Base-by-base conservation (phyloP, 2,329 filamentous ascomycete genomes). In the Colletotrichum destructivum region DNA sequence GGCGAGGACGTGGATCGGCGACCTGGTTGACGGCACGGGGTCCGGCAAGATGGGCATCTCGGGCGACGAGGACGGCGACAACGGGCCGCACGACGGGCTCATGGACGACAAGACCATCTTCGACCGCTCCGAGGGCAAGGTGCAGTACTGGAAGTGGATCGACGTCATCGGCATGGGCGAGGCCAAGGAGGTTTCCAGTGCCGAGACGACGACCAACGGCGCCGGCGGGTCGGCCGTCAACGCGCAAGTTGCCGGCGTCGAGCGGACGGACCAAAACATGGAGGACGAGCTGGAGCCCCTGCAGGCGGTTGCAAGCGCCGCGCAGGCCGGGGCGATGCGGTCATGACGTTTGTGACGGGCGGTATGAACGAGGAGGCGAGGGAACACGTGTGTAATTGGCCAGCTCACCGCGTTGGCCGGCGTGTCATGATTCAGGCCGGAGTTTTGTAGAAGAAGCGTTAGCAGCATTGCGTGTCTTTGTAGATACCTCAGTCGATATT, bases 141-240 rank as follows among this genome's bases (percentile, higher is more conserved):
- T 90, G 9, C 82, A 84, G 3, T 80, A 82, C 65, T 90, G 88
- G 88, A 78, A 80, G 52, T 88, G 84, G 84, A 84, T 90, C 71
- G 85, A 89, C 61, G 81, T 86, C 23, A 82, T 88, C 3, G 88
- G 87, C 9, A 80, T 89, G 73, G 88, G 84, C 35, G 75, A 74
- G 12, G 73, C 78, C 11, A 76, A 66, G 7, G 65, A 74, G 65
- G 26, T 31, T 21, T 40, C 67, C 40, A 26, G 16, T 2, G 18
- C 47, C 9, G 44, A 26, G 26, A 21, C 68, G 5, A 65, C 66
- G 38, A 55, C 62, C 8, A 18, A 40, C 40, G 56, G 49, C 52
- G 23, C 42, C 46, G 7, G 60, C 56, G 16, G 61, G 44, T 26
- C 47, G 11, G 46, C 21, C 2, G 67, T 65, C 11, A 56, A 60